Base-by-base conservation (phyloP, 768 basidiomycete species). In the Pisolithus marmoratus region DNA sequence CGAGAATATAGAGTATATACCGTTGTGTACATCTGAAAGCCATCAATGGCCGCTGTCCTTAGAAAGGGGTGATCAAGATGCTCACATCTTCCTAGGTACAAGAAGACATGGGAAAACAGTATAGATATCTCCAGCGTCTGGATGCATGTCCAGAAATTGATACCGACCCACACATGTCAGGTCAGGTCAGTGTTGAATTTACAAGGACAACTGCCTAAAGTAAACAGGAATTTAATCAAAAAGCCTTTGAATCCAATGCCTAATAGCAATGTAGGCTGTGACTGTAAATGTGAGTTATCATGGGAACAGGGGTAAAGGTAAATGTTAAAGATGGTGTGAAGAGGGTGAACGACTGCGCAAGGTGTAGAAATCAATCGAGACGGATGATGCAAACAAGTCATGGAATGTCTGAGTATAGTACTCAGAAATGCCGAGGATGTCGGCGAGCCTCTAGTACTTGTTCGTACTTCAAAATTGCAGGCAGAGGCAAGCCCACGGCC, bases 401-500 rank as follows among this genome's bases (percentile, higher is more conserved):
- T 22, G 47, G 37, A 29, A 19, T 12, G 17, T 27, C 46, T 26
- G 38, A 37, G 29, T 14, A 47, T 20, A 24, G 26, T 15, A 84
- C 89, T 88, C 89, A 84, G 90, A 87, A 89, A 14, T 7, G 31
- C 22, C 84, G 90, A 87, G 89, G 89, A 14, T 7, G 36, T 27
- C 5, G 57, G 38, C 46, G 60, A 22, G 46, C 59, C 66, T 6
- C 58, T 57, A 2, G 67, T 65, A 12, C 55, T 70, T 41, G 46
- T 66, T 42, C 68, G 61, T 41, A 47, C 19, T 11, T 29, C 51
- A 38, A 37, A 44, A 24, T 46, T 53, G 17, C 26, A 20, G 42
- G 45, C 45, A 31, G 14, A 34, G 8, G 42, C 27, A 42, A 52
- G 55, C 63, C 52, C 51, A 54, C 65, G 44, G 59, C 60, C 60